Conservation (phyloP, 2,329 filamentous ascomycete species). For the Bipolaris oryzae region DNA sequence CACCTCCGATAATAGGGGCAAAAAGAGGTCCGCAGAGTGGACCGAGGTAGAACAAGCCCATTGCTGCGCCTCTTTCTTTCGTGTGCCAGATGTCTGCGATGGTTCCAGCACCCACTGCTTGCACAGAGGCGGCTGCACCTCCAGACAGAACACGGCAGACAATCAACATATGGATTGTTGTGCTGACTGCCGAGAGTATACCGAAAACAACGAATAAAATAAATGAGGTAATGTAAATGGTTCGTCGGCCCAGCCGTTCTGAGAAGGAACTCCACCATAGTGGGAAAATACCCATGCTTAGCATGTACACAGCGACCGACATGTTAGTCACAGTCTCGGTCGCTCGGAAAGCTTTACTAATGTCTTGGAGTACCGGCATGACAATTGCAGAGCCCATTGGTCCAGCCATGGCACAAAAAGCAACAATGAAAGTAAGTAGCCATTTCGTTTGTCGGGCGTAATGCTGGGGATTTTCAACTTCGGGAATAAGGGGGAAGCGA, state of each 20-base stretch:
- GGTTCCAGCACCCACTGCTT: conserved; percentile 48
- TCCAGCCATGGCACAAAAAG: conserved; percentile 75
- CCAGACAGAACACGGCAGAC: conserved; percentile 45
- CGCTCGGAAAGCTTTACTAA: conserved; percentile 40
- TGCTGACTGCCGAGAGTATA: conserved; percentile 43
- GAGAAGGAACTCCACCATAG: conserved; percentile 51
- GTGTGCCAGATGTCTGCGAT: conserved; percentile 50
- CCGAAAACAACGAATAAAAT: conserved; percentile 42
- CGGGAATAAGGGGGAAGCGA: conserved; percentile 73
- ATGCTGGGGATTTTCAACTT: conserved; percentile 76
- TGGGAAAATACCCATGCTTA: conserved; percentile 51
- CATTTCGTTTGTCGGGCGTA: conserved; percentile 80
- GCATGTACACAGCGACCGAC: conserved; percentile 51
- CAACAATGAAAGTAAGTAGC: conserved; percentile 78
- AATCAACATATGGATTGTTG: conserved; percentile 48
- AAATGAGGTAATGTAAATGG: conserved; percentile 47
- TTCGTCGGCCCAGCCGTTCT: conserved; percentile 44
- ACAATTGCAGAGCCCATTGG: conserved; percentile 87
- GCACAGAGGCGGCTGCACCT: conserved; percentile 47
- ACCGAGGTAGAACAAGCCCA: conserved; percentile 50
- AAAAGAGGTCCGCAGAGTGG: conserved; percentile 48
- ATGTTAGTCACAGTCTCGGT: conserved; percentile 47
- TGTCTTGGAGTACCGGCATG: conserved; percentile 59
- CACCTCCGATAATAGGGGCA: conserved; percentile 49
- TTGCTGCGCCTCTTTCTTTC: conserved; percentile 46